These are phyloP conservation scores for Lipomyces japonicus DNA, from an alignment of 805 yeast genomes.

Conservation along the genomic window DNA sequence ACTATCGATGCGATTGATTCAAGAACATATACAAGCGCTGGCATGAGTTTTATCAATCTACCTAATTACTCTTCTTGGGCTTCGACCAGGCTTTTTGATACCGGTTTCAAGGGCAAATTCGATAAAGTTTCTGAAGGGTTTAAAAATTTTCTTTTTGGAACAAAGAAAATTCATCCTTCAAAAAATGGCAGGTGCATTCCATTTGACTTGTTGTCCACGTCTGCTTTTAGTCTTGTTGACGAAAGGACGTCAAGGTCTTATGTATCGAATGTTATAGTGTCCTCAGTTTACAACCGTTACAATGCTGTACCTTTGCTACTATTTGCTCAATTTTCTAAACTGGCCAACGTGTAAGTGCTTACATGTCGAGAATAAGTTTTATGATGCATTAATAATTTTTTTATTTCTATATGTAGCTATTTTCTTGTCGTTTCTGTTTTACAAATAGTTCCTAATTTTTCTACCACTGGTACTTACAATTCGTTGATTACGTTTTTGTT, in stretches of 20 bases:
- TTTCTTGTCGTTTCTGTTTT: slow-evolving; percentile 84
- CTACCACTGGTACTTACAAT: slow-evolving; percentile 92
- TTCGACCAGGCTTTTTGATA: slow-evolving; percentile 8
- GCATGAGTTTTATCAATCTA: slow-evolving; percentile 6
- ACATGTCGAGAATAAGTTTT: neutral
- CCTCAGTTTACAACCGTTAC: slow-evolving; percentile 77
- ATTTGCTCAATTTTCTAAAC: slow-evolving; percentile 83
- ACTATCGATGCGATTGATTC: neutral
- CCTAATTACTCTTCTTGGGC: slow-evolving; percentile 35
- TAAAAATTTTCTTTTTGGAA: slow-evolving; percentile 33
- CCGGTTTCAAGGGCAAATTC: slow-evolving; percentile 14
- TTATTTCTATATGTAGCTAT: slow-evolving; percentile 41
- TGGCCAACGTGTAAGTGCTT: slow-evolving; percentile 63
- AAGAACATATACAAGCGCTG: neutral
- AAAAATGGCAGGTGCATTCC: slow-evolving; percentile 76
- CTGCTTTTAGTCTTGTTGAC: slow-evolving; percentile 49
- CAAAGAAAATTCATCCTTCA: slow-evolving; percentile 45
- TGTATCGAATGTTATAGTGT: slow-evolving; percentile 65
- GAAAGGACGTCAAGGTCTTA: slow-evolving; percentile 65
- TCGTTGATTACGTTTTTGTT: slow-evolving; percentile 85
- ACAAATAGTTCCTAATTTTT: slow-evolving; percentile 96
- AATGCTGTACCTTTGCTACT: slow-evolving; percentile 86
- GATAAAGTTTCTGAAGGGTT: slow-evolving; percentile 9
- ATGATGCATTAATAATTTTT: neutral
- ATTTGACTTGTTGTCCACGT: slow-evolving; percentile 45